A percentile compares a stretch with the other conserved stretches of the same genome.
These are phyloP conservation scores for Pseudogymnoascus sp. DNA, from an alignment of 2,329 filamentous ascomycete genomes.

Conservation along the genomic window DNA sequence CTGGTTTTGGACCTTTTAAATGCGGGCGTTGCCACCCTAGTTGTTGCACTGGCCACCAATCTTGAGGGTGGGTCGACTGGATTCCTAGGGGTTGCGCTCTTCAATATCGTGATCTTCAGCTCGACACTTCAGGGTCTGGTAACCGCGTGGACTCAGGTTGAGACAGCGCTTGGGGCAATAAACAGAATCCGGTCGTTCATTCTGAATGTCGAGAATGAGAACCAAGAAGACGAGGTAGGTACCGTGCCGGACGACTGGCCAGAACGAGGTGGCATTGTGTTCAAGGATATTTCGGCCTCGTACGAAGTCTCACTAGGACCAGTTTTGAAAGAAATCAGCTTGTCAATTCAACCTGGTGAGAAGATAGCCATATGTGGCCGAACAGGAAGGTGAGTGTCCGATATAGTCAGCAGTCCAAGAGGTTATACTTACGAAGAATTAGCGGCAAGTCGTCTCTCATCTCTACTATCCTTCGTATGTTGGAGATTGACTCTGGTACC, in stretches of 20 bases:
- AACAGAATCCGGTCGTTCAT: background rate
- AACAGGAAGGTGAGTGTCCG: constrained; percentile 26
- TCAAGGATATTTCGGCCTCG: constrained; percentile 22
- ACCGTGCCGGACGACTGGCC: constrained; percentile 27
- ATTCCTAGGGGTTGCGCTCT: constrained; percentile 45
- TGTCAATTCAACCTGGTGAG: constrained; percentile 29
- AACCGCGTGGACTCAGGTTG: background rate
- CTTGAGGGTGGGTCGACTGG: constrained; percentile 15
- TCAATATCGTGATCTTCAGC: constrained; percentile 20
- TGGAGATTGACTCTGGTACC: constrained; percentile 79
- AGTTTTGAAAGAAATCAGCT: constrained; percentile 38
- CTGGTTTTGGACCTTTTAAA: constrained; percentile 35
- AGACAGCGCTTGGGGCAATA: background rate
- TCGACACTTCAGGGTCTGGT: constrained; percentile 18
- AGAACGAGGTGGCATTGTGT: constrained; percentile 25
- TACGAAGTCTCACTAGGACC: constrained; percentile 49
- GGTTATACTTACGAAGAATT: constrained; percentile 37
- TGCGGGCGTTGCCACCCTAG: constrained; percentile 34
- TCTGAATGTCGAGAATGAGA: background rate
- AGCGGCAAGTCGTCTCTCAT: constrained; percentile 84
- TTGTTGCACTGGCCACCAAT: constrained; percentile 22
- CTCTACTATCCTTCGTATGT: constrained; percentile 78
- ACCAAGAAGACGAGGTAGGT: background rate
- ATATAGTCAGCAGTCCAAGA: constrained; percentile 28
- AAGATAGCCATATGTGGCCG: constrained; percentile 33